Base-by-base conservation (phyloP, 2,329 filamentous ascomycete genomes). In the Ascochyta fabae region DNA sequence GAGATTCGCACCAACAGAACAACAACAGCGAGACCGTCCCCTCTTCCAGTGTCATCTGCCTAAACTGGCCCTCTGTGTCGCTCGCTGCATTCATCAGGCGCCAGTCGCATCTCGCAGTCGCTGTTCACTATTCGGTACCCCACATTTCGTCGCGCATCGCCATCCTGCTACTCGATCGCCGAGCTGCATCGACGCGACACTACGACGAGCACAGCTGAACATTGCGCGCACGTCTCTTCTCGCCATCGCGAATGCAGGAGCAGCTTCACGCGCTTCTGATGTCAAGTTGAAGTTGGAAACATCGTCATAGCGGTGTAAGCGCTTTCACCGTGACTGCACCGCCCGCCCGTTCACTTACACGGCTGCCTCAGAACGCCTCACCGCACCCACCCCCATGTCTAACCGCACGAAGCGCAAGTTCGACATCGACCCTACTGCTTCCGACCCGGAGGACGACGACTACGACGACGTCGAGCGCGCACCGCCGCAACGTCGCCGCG, bases 351-450 rank as follows among this genome's bases (percentile, higher is more conserved):
- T 62, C 54, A 58, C 68, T 66, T 46, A 42, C 44, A 67, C 67
- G 41, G 48, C 51, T 52, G 46, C 58, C 57, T 58, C 45, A 51
- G 60, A 56, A 51, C 60, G 58, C 63, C 50, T 63, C 60, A 64
- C 63, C 61, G 60, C 64, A 53, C 57, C 59, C 41, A 61, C 38
- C 61, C 59, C 55, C 63, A 77, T 76, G 75, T 72, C 71, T 65
- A 69, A 63, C 61, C 71, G 72, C 56, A 64, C 64, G 39, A 79
- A 79, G 68, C 72, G 77, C 55, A 75, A 75, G 66, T 66, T 74
- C 48, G 69, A 73, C 51, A 68, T 75, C 61, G 74, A 76, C 55
- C 72, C 73, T 42, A 75, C 73, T 65, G 70, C 69, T 58, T 76
- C 74, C 33, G 74, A 76, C 36, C 72, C 74, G 19, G 71, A 76